Base-by-base conservation (phyloP, 1,284 basidiomycete species). In the Sanghuangporus weigelae region DNA sequence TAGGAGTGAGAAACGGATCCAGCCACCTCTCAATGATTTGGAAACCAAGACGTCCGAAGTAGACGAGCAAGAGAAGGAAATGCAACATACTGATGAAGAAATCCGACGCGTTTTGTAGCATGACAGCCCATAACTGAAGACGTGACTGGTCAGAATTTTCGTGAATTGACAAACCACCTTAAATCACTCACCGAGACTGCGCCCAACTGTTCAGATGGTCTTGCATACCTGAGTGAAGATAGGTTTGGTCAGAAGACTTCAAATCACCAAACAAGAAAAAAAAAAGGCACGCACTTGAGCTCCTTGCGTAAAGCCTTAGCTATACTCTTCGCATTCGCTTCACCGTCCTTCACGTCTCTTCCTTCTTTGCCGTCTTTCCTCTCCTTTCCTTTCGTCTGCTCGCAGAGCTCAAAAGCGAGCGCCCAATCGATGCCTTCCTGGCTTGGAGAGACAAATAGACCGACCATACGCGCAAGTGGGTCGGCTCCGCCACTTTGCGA, bases 381-480 rank as follows among this genome's bases (percentile, higher is more conserved):
- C 65, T 92, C 89, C 69, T 69, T 89, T 0, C 81, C 74, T 0
- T 86, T 88, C 0, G 88, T 86, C 55, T 86, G 79, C 60, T 93
- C 90, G 68, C 89, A 91, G 19, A 93, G 85, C 62, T 92, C 90
- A 39, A 92, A 76, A 0, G 92, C 87, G 40, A 92, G 79, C 0
- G 81, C 73, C 90, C 89, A 92, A 70, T 93, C 89, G 71, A 92
- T 89, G 4, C 87, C 86, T 0, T 85, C 81, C 0, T 87, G 89
- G 0, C 88, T 88, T 4, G 89, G 89, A 14, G 31, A 48, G 0
- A 35, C 23, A 21, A 23, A 68, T 73, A 62, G 71, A 87, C 88
- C 87, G 63, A 90, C 89, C 84, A 88, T 86, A 63, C 84, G 78
- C 2, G 85, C 88, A 10, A 89, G 74, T 65, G 86, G 74, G 65